A percentile compares a stretch with the other conserved stretches of the same genome.
Evolutionary conservation across 2,329 filamentous ascomycete species (phyloP).

Genomic region (Nemania sp.): DNA sequence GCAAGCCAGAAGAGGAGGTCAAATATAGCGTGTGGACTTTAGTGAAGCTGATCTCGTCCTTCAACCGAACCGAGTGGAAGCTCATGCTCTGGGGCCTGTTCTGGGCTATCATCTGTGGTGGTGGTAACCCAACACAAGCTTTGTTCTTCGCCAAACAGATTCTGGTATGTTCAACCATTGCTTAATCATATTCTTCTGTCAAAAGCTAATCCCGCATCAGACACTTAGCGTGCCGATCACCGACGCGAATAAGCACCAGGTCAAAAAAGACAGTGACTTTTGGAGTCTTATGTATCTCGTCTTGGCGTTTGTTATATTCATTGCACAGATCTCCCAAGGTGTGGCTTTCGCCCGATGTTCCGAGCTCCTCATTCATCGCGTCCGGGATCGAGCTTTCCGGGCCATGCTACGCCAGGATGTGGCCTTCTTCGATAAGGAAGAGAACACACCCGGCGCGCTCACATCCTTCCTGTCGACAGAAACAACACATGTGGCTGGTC

Average conservation of each 20-base stretch:
- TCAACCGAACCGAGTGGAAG: conserved; percentile 74
- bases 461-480: conserved; percentile 89
- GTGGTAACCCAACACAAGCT: conserved; percentile 74
- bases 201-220: conserved; percentile 28
- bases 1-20: conserved; percentile 50
- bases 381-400: conserved; percentile 81
- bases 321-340: conserved; percentile 71
- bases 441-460: conserved; percentile 86
- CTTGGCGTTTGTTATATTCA: conserved; percentile 73
- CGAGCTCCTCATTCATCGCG: conserved; percentile 81
- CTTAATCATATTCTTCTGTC: conserved; percentile 3
- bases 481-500: conserved; percentile 83
- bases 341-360: conserved; percentile 80
- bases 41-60: conserved; percentile 76
- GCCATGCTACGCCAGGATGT: conserved; percentile 92
- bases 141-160: conserved; percentile 92
- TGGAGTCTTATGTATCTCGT: conserved; percentile 90
- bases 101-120: conserved; percentile 77
- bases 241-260: conserved; percentile 52
- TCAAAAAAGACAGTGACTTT: conserved; percentile 76
- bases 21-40: conserved; percentile 75
- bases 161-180: conserved; percentile 60
- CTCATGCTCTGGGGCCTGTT: conserved; percentile 74
- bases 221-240: conserved; percentile 47
- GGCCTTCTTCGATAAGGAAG: conserved; percentile 84